Evolutionary conservation across 208 protist genomes (phyloP).

Genomic region (Trichomonas vaginalis): DNA sequence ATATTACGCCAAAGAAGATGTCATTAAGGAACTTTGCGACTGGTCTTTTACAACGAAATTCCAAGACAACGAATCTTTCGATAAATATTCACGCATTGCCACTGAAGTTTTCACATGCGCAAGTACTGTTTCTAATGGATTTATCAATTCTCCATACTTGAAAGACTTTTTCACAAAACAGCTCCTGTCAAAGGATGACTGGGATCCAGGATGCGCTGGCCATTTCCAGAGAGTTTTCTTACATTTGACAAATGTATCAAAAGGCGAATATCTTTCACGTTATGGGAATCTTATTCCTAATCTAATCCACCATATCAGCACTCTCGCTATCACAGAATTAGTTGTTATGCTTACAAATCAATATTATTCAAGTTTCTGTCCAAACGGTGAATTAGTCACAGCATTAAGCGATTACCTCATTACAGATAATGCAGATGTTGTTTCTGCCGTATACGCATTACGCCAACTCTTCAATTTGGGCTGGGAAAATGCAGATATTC

Average conservation of each 20-base stretch:
- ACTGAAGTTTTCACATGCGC: neutral
- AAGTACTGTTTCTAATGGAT: neutral
- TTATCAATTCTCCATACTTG: neutral
- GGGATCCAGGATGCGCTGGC: neutral
- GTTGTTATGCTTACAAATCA: neutral
- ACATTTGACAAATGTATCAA: neutral
- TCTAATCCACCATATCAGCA: neutral
- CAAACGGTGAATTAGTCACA: neutral
- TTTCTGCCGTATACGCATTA: neutral
- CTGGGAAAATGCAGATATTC: neutral
- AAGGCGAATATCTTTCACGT: neutral
- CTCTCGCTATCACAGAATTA: neutral
- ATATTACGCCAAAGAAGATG: neutral
- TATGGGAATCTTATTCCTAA: neutral
- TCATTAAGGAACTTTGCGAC: neutral
- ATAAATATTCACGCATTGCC: neutral
- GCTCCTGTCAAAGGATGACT: neutral
- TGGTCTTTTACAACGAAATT: neutral
- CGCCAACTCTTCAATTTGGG: neutral
- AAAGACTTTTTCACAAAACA: neutral
- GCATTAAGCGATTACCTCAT: neutral
- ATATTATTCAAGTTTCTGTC: neutral
- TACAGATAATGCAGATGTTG: neutral
- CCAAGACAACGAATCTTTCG: neutral
- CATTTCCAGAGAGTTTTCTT: neutral